Conservation (phyloP, 768 basidiomycete species). For the Pholiota molesta region DNA sequence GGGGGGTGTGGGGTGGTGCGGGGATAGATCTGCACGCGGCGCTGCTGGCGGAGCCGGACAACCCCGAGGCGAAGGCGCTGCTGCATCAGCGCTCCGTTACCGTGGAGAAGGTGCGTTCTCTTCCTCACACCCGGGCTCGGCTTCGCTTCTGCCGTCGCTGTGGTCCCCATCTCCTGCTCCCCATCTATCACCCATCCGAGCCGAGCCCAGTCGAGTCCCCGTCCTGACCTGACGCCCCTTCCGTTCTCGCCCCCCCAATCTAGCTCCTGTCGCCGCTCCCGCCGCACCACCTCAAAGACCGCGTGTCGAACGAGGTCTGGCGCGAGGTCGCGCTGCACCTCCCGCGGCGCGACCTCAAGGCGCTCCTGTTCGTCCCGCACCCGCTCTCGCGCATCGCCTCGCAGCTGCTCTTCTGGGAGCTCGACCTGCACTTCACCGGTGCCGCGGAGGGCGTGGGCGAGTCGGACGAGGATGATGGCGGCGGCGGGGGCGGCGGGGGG, state of each 20-base stretch:
- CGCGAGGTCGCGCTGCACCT: conserved; percentile 65
- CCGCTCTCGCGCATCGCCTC: conserved; percentile 69
- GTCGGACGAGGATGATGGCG: no score
- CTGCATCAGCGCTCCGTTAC: conserved; percentile 57
- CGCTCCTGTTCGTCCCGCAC: conserved; percentile 66
- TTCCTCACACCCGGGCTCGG: no score
- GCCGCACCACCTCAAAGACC: conserved; percentile 41
- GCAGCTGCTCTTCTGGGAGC: conserved; percentile 63
- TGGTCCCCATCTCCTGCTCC: not conserved
- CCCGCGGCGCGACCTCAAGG: conserved; percentile 65
- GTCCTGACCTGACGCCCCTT: not conserved
- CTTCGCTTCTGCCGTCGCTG: not conserved
- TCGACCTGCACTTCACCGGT: conserved; percentile 64
- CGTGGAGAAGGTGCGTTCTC: conserved; percentile 52
- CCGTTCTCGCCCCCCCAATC: not conserved
- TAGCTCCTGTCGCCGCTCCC: conserved; percentile 46
- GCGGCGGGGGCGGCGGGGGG: not conserved
- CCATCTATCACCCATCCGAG: not conserved
- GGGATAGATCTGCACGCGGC: conserved; percentile 75
- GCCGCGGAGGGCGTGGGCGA: conserved; percentile 13
- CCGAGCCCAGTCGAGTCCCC: not conserved
- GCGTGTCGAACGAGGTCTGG: conserved; percentile 74
- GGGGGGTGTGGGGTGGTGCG: no score
- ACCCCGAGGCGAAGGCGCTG: conserved; percentile 67
- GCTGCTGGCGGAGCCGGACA: conserved; percentile 63